Evolutionary conservation across 2,329 filamentous ascomycete species (phyloP), one percentile per base, ranked within the genome.

Genomic region (Claviceps maximensis): DNA sequence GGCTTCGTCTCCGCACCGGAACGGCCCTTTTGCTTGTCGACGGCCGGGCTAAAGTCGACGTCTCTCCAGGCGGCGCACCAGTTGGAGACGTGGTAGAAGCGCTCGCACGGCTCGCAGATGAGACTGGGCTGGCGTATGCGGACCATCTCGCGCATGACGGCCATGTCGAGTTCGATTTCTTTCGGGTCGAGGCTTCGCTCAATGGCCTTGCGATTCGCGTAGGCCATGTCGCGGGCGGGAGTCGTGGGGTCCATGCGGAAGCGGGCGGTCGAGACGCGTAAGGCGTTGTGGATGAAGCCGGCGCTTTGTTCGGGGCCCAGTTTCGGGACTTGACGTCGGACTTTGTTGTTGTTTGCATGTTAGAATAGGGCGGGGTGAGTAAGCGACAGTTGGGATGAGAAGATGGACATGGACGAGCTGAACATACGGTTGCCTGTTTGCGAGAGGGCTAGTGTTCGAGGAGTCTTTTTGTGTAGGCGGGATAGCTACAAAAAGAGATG

Each of bases 21-120:
- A n/a, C n/a, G n/a, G n/a, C 21, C n/a, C 0, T 27, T n/a, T 7
- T 29, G 47, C 4, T 19, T 10, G 19, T 27, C 38, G 38, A 53
- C 23, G 25, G 38, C 40, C 3, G 51, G 46, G 38, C 51, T 15
- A 33, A 53, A 53, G 29, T 53, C 47, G 19, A 53, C 15, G 23
- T 49, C 51, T 12, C 27, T 44, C 51, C 51, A 53, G 27, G 51
- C 51, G 3, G 47, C 46, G 40, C 51, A 53, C 51, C 51, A 53
- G 29, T 53, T 53, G 10, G 47, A 31, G 2, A 49, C 47, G 21
- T 42, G 33, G 21, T 45, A 49, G 6, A 23, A 46, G 3, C 47
- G 51, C 17, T 49, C 38, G 15, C 45, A 49, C 12, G 51, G 51
- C 40, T 53, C 51, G 47, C 51, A 53, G 13, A 40, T 36, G 19